Conservation (phyloP, 768 basidiomycete genomes). For the Hypholoma sublateritium region DNA sequence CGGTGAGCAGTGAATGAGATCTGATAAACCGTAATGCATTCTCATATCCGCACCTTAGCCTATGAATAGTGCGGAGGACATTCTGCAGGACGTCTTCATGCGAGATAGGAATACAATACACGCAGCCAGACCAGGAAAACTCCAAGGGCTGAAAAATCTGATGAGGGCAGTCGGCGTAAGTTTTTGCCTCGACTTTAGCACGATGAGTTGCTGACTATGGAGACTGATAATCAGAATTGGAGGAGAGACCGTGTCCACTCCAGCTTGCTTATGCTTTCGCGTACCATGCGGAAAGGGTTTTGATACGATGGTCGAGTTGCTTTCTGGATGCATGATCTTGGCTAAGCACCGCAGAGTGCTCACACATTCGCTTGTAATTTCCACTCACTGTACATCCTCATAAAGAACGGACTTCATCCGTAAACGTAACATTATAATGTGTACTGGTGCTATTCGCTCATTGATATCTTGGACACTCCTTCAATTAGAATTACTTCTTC, state of each 20-base stretch:
- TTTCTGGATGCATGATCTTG: too few relatives aligned
- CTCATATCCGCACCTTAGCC: constrained; percentile 18
- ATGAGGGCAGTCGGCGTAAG: constrained; percentile 14
- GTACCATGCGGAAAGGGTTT: neutral
- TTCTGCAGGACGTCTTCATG: constrained; percentile 31
- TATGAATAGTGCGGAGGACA: constrained; percentile 32
- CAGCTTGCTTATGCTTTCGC: constrained; percentile 2
- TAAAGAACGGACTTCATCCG: too few relatives aligned
- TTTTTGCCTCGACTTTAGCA: neutral
- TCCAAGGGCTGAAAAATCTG: constrained; percentile 12
- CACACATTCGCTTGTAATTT: too few relatives aligned
- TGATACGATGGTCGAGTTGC: too few relatives aligned
- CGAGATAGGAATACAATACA: constrained; percentile 19
- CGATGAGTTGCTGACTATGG: too few relatives aligned
- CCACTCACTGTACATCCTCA: too few relatives aligned
- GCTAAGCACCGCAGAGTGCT: too few relatives aligned
- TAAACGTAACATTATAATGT: too few relatives aligned
- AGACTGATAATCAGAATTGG: constrained; percentile 1
- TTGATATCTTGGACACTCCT: too few relatives aligned
- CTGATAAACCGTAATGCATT: neutral
- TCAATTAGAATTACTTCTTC: too few relatives aligned
- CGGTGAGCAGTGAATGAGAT: constrained; percentile 14
- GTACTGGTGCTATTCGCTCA: too few relatives aligned
- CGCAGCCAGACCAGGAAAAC: constrained; percentile 6
- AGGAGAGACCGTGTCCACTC: neutral